A percentile compares a stretch with the other conserved stretches of the same genome.
phyloP scores from a whole-genome alignment of 2,329 filamentous ascomycete genomes.

The Emergomyces pasteurianus region DNA sequence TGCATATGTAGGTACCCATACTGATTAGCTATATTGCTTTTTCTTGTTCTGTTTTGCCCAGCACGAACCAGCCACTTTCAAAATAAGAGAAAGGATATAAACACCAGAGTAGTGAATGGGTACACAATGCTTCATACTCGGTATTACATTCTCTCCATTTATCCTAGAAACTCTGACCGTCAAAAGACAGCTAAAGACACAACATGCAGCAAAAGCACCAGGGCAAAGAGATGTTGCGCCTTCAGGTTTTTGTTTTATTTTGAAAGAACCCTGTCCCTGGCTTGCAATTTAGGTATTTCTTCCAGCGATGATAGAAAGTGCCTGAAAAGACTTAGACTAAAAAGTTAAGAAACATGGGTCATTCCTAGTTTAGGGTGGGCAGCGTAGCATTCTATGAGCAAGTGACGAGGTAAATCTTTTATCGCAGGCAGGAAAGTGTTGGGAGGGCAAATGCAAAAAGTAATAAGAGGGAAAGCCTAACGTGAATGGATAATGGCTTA shows the following conservation, averaged over 20 bases:
- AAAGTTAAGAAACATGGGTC: neutral
- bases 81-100: neutral
- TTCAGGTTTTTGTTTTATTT: neutral
- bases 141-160: neutral
- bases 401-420: neutral
- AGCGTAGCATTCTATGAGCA: neutral
- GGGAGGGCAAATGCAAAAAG: neutral
- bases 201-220: neutral
- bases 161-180: neutral
- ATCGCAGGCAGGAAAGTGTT: neutral
- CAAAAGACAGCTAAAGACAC: neutral
- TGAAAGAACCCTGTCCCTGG: neutral
- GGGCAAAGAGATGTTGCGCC: too few species aligned
- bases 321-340: too few species aligned
- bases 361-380: neutral
- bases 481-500: neutral
- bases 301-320: neutral
- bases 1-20: neutral
- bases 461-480: neutral
- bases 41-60: neutral
- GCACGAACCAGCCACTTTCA: neutral
- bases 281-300: neutral
- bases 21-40: neutral
- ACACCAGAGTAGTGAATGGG: neutral
- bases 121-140: neutral